phyloP scores from a whole-genome alignment of 306 rosid species.

The Cucumis cinereus region DNA sequence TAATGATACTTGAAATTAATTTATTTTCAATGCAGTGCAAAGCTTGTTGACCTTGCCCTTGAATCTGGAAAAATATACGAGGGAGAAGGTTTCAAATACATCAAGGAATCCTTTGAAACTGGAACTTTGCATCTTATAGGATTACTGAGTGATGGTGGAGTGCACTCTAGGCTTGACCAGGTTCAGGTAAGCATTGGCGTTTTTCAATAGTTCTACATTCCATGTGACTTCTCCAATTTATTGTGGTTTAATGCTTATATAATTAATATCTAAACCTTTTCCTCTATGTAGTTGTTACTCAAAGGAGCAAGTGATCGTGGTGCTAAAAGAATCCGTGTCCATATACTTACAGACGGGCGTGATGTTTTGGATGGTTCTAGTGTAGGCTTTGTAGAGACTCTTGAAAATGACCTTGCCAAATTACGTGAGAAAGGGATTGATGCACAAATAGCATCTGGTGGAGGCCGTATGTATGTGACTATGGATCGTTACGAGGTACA shows the following conservation, averaged over 20 bases:
- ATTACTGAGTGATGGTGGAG: conserved; percentile 83
- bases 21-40: conserved; percentile 41
- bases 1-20: not conserved
- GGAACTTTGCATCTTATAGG: conserved; percentile 92
- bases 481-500: conserved; percentile 95
- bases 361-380: conserved; percentile 98
- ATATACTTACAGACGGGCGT: conserved; percentile 91
- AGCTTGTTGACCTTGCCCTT: conserved; percentile 92
- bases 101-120: conserved; percentile 46
- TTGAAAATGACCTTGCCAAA: conserved; percentile 59
- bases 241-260: not conserved
- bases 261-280: not conserved
- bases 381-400: conserved; percentile 69
- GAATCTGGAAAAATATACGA: conserved; percentile 69
- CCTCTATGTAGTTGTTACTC: conserved; percentile 57
- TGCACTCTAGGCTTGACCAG: conserved; percentile 82
- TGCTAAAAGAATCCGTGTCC: conserved; percentile 78
- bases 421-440: conserved; percentile 74
- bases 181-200: conserved; percentile 27
- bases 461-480: conserved; percentile 97
- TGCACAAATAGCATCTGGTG: conserved; percentile 91
- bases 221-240: not conserved
- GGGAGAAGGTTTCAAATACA: conserved; percentile 78
- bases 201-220: not conserved
- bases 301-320: conserved; percentile 75